Evolutionary conservation across 257 asterid genomes (phyloP).

Genomic region (Asclepias syriaca): DNA sequence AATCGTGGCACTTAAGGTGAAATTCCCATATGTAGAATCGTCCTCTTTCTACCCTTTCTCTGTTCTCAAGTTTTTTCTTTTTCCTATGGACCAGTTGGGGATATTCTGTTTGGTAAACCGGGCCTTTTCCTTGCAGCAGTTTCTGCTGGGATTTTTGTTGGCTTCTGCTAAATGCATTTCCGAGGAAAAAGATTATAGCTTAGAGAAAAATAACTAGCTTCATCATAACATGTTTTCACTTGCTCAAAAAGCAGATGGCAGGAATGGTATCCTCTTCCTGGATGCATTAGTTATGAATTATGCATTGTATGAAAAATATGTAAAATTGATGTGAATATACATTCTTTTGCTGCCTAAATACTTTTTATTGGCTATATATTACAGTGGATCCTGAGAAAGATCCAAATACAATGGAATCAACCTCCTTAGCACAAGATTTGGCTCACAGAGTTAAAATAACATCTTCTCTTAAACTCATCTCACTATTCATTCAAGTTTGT

Average conservation of each 20-base stretch:
- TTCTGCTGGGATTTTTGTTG: neutral
- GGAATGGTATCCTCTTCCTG: neutral
- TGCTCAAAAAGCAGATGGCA: neutral
- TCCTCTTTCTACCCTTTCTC: neutral
- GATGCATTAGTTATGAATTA: neutral
- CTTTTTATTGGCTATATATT: neutral
- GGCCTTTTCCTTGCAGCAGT: neutral
- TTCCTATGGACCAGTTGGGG: neutral
- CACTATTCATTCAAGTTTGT: neutral
- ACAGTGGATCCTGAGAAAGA: neutral
- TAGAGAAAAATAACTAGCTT: neutral
- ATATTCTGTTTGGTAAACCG: neutral
- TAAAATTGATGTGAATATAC: neutral
- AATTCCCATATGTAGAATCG: neutral
- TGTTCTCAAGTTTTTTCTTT: neutral
- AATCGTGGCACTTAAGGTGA: constrained; percentile 56
- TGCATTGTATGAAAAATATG: neutral
- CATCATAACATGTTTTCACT: neutral
- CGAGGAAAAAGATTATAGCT: neutral
- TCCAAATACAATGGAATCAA: neutral
- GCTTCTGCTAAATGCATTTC: neutral
- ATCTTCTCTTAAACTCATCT: neutral
- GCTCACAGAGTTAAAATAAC: neutral
- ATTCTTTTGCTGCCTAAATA: neutral
- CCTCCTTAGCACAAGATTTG: neutral